Conservation (phyloP, 257 asterid species). For the Ehretia macrophylla region DNA sequence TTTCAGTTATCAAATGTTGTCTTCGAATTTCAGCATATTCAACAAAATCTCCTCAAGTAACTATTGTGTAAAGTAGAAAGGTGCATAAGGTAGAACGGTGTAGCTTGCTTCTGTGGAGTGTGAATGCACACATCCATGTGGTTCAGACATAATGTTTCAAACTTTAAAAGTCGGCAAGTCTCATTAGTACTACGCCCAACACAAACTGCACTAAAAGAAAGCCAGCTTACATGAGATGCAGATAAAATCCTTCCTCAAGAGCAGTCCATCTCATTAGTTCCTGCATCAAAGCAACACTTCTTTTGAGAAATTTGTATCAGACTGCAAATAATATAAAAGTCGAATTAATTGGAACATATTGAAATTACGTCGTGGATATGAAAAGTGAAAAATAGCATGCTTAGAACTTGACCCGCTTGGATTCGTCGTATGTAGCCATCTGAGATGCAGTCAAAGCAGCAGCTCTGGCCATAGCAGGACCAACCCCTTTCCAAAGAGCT, state of each 20-base stretch:
- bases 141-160: too few species aligned
- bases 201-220: too few species aligned
- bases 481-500: constrained; percentile 97
- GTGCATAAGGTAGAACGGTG: too few species aligned
- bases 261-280: constrained; percentile 66
- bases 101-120: too few species aligned
- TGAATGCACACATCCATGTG: too few species aligned
- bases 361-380: constrained; percentile 1
- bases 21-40: too few species aligned
- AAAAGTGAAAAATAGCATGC: constrained; percentile 17
- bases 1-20: too few species aligned
- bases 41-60: too few species aligned
- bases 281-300: constrained; percentile 38
- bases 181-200: too few species aligned
- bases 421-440: constrained; percentile 84
- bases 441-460: constrained; percentile 90
- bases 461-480: constrained; percentile 95
- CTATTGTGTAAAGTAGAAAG: too few species aligned
- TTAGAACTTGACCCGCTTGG: constrained; percentile 63
- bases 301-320: background rate
- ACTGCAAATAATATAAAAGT: background rate
- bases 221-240: constrained; percentile 65
- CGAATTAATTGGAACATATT: background rate
- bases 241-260: constrained; percentile 85
- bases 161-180: too few species aligned